Evolutionary conservation across 805 yeast species (phyloP), one percentile per base, ranked within the genome.

Genomic region (Myxozyma lipomycoides): DNA sequence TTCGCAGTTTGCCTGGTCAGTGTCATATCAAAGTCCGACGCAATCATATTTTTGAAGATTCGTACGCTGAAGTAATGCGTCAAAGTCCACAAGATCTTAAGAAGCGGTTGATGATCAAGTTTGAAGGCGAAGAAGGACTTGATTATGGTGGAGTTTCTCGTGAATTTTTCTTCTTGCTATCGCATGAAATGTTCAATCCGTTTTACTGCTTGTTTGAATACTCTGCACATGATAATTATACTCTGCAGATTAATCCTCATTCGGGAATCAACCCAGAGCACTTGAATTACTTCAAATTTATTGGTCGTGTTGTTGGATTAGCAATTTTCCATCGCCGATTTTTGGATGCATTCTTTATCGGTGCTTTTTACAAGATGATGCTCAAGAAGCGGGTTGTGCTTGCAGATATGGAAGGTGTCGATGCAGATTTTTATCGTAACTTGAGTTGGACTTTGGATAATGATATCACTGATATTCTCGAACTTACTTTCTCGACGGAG

Each of bases 91-190:
- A 90, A 70, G 99, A 93, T 68, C 78, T 93, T 72, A 95, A 93
- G 79, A 93, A 93, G 76, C 79, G 98, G 67, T 75, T 93, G 57
- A 93, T 93, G 98, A 93, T 93, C 70, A 89, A 91, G 69, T 93
- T 93, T 65, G 98, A 93, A 63, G 98, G 98, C 55, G 99, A 93
- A 74, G 99, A 93, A 75, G 99, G 98, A 70, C 79, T 93, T 64
- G 99, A 93, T 75, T 93, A 93, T 67, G 99, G 99, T 78, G 99
- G 99, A 68, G 98, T 93, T 56, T 88, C 97, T 26, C 80, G 99
- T 74, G 99, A 93, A 71, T 93, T 88, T 70, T 93, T 93, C 83
- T 93, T 90, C 73, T 77, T 90, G 67, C 76, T 93, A 60, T 90
- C 98, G 2, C 98, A 93, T 68, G 98, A 93, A 71, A 93, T 93